These are phyloP conservation scores for Apodospora peruviana DNA, from an alignment of 495 filamentous ascomycete species.

Conservation along the genomic window DNA sequence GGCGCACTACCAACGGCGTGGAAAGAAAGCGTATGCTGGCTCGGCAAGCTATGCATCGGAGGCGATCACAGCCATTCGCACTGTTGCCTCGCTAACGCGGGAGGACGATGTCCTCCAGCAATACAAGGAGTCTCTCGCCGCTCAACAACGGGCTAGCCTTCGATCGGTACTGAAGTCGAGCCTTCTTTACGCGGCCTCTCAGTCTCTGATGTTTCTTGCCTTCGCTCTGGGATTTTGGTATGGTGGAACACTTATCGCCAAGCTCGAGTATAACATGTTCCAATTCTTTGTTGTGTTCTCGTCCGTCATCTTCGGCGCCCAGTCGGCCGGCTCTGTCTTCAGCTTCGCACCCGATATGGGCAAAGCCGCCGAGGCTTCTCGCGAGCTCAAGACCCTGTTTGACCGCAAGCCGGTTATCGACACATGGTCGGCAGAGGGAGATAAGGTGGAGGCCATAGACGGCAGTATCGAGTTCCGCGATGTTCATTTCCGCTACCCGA, in stretches of 20 bases:
- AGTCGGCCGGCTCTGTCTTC: constrained; percentile 36
- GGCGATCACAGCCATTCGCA: constrained; percentile 82
- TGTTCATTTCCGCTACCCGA: constrained; percentile 59
- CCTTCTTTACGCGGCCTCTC: constrained; percentile 68
- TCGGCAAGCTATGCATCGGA: constrained; percentile 85
- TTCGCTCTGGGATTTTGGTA: constrained; percentile 80
- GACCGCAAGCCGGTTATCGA: constrained; percentile 31
- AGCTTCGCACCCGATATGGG: constrained; percentile 35
- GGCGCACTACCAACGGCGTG: constrained; percentile 63
- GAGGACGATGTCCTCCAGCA: constrained; percentile 62
- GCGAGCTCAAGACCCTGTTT: constrained; percentile 33
- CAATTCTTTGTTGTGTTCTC: constrained; percentile 84
- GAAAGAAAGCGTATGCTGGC: constrained; percentile 66
- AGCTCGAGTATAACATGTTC: constrained; percentile 62
- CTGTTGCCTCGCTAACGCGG: constrained; percentile 66
- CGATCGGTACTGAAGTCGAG: constrained; percentile 30
- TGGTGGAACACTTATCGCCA: constrained; percentile 72
- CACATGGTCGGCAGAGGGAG: constrained; percentile 71
- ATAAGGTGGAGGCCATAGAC: constrained; percentile 46
- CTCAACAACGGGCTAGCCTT: constrained; percentile 23
- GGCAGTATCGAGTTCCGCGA: constrained; percentile 53
- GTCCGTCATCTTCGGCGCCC: constrained; percentile 33
- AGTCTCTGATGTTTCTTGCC: constrained; percentile 74
- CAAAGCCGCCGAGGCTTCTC: constrained; percentile 29
- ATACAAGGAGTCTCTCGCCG: constrained; percentile 44